phyloP scores from a whole-genome alignment of 2,329 filamentous ascomycete genomes.

The Fusarium burgessii region DNA sequence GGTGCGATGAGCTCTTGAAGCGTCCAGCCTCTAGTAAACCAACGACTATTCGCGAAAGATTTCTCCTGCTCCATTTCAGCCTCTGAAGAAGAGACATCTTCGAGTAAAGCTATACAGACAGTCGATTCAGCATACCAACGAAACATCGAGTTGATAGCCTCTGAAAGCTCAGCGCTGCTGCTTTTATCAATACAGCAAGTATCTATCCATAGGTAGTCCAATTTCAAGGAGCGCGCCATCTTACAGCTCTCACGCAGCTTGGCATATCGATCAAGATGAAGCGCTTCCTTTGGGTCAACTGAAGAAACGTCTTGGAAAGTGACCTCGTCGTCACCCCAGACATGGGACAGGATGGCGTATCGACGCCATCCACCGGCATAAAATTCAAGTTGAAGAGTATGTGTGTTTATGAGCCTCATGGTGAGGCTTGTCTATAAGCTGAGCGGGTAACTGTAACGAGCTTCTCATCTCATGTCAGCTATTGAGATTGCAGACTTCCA shows the following conservation, averaged over 20 bases:
- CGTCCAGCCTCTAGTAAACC: constrained; percentile 49
- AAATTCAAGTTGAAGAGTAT: constrained; percentile 36
- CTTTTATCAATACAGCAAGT: constrained; percentile 51
- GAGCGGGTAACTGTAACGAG: background rate
- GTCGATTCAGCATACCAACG: constrained; percentile 48
- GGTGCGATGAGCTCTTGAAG: constrained; percentile 49
- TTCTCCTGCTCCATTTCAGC: constrained; percentile 4
- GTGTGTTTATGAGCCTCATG: constrained; percentile 46
- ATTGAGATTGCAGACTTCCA: background rate
- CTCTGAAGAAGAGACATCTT: constrained; percentile 29
- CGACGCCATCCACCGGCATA: constrained; percentile 34
- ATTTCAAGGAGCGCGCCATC: constrained; percentile 26
- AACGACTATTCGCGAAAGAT: constrained; percentile 33
- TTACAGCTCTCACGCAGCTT: constrained; percentile 42
- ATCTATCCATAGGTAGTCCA: constrained; percentile 49
- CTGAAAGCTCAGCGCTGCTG: constrained; percentile 49
- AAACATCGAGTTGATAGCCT: constrained; percentile 52
- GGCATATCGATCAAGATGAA: constrained; percentile 18
- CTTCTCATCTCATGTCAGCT: background rate
- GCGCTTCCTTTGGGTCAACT: background rate
- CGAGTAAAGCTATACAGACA: constrained; percentile 46
- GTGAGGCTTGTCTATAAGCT: background rate
- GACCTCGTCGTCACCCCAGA: constrained; percentile 44
- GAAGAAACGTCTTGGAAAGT: constrained; percentile 34
- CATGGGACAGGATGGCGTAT: constrained; percentile 49